Evolutionary conservation across 768 basidiomycete genomes (phyloP), one percentile per base, ranked within the genome.

Genomic region (Pleurotus giganteus): DNA sequence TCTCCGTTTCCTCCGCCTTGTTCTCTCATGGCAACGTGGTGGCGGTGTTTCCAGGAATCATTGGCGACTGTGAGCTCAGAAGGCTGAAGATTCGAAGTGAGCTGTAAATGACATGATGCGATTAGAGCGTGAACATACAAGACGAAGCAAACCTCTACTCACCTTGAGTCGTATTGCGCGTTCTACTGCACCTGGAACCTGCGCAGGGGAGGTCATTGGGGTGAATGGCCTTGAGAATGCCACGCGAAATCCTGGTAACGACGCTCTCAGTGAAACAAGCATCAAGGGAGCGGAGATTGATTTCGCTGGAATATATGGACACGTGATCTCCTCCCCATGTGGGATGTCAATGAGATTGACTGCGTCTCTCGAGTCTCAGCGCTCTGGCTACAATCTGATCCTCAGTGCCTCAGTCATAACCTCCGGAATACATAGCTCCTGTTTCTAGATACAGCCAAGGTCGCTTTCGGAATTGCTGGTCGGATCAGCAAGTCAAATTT

Each of bases 1-100:
- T 93, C 91, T 55, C 84, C 85, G 64, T 76, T 84, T 41, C 79
- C 82, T 59, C 81, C 84, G 53, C 78, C 81, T 68, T 82, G 76
- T 41, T 77, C 84, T 66, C 80, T 80, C 91, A 94, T 94, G 44
- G 91, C 77, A 54, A 80, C 79, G 71, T 94, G 91, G 73, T 93
- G 88, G 64, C 88, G 81, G 70, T 94, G 91, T 72, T 89, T 78
- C 81, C 83, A 85, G 50, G 91, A 93, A 63, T 94, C 88, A 70
- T 94, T 94, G 31, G 77, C 77, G 65, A 94, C 86, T 52, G 65
- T 75, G 64, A 94, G 74, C 62, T 77, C 74, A 52, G 78, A 69
- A 17, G 91, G 91, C 61, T 76, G 73, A 53, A 94, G 75, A 47
- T 82, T 72, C 41, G 71, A 66, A 52, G 75, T 82, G 60, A 94